Evolutionary conservation across 768 basidiomycete genomes (phyloP).

Genomic region (Phaffia tasmanica): DNA sequence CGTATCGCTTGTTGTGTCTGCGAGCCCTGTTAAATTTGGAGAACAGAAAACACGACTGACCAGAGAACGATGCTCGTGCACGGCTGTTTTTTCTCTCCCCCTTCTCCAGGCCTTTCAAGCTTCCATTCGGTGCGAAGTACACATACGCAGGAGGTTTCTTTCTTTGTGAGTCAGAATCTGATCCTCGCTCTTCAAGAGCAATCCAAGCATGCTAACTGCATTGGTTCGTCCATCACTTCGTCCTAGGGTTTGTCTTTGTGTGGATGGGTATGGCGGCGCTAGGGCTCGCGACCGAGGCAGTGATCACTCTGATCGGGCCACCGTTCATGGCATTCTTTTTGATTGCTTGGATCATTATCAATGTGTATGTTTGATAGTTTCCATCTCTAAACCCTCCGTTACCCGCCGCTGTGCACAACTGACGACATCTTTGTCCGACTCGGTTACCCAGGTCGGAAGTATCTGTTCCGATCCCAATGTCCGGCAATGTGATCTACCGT

Average conservation of each 20-base stretch:
- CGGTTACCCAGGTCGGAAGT: conserved; percentile 27
- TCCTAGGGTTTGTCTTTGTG: neutral
- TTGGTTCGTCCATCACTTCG: neutral
- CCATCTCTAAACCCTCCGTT: neutral
- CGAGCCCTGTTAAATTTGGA: no score
- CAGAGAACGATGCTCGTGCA: no score
- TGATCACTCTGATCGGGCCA: conserved; percentile 38
- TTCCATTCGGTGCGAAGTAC: conserved; percentile 26
- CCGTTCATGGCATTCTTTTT: conserved; percentile 39
- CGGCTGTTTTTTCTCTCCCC: no score
- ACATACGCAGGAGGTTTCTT: conserved; percentile 37
- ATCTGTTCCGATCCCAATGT: conserved; percentile 48
- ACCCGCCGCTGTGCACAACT: neutral
- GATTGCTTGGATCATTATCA: conserved; percentile 31
- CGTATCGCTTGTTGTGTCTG: conserved; percentile 28
- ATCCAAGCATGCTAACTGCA: neutral
- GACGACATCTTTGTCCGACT: neutral
- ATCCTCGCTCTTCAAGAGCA: conserved; percentile 31
- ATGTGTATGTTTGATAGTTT: conserved; percentile 21
- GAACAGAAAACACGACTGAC: no score
- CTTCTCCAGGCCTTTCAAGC: conserved; percentile 11
- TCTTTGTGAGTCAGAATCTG: conserved; percentile 34
- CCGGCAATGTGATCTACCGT: conserved; percentile 22
- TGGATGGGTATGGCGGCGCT: conserved; percentile 34
- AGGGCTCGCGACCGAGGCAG: conserved; percentile 38